Evolutionary conservation across 176 grass and related monocot genomes (phyloP).

Genomic region (Phoenix dactylifera): DNA sequence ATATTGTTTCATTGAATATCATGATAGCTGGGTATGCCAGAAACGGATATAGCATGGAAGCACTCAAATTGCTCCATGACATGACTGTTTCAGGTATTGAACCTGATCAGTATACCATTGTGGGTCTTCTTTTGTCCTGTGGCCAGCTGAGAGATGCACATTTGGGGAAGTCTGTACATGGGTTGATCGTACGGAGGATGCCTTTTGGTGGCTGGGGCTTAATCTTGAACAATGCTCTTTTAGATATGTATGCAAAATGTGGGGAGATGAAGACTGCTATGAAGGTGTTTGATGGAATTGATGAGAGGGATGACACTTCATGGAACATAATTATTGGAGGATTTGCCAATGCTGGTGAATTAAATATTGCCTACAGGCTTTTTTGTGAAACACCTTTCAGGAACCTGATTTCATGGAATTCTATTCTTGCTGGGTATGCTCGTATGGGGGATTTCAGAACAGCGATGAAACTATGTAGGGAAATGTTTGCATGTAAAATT

Average conservation of each 20-base stretch:
- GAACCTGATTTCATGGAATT: conserved; percentile 47
- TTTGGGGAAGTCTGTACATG: conserved; percentile 34
- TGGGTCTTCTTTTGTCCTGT: conserved; percentile 37
- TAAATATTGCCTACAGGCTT: conserved; percentile 30
- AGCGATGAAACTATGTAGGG: conserved; percentile 14
- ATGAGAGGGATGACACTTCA: conserved; percentile 24
- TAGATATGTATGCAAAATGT: conserved; percentile 52
- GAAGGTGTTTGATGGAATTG: conserved; percentile 22
- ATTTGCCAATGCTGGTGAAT: conserved; percentile 26
- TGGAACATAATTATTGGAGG: conserved; percentile 48
- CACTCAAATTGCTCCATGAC: conserved; percentile 19
- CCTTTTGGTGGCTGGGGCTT: conserved; percentile 1
- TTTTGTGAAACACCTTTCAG: conserved; percentile 31
- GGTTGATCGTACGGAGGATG: conserved; percentile 11
- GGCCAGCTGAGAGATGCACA: conserved; percentile 12
- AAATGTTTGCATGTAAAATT: conserved; percentile 23
- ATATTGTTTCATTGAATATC: conserved; percentile 33
- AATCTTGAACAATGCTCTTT: conserved; percentile 41
- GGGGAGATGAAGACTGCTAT: conserved; percentile 26
- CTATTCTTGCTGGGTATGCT: conserved; percentile 33
- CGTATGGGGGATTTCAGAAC: conserved; percentile 10
- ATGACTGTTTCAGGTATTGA: conserved; percentile 20
- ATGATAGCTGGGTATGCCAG: conserved; percentile 45
- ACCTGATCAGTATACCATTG: conserved; percentile 32
- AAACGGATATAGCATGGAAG: conserved; percentile 15